Percentiles rank a stretch among this genome's conserved stretches.
Conservation (phyloP, 2,329 filamentous ascomycete genomes). For the Trichoderma endophyticum region DNA sequence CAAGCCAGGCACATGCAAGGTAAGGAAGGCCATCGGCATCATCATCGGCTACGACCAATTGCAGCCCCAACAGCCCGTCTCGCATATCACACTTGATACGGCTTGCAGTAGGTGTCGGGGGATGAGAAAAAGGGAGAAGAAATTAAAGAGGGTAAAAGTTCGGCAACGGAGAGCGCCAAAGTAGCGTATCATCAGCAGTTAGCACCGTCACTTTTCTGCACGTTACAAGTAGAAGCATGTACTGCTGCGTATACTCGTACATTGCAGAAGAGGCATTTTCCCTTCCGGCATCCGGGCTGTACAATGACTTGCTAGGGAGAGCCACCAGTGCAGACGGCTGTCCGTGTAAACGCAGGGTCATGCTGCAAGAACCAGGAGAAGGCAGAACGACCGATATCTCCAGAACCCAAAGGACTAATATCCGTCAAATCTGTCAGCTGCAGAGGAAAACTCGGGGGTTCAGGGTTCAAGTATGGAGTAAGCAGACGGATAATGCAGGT, state of each 20-base stretch:
- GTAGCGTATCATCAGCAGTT: background rate
- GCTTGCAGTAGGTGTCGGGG: background rate
- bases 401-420: background rate
- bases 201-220: background rate
- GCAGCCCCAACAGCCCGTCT: background rate
- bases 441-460: background rate
- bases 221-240: background rate
- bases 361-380: slow-evolving; percentile 8
- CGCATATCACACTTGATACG: slow-evolving; percentile 1
- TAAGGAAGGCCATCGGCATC: background rate
- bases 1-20: background rate
- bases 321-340: background rate
- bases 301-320: background rate
- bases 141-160: background rate
- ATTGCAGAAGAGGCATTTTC: slow-evolving; percentile 5
- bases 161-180: background rate
- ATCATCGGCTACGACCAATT: background rate
- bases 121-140: background rate
- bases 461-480: background rate
- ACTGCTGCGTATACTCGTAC: background rate
- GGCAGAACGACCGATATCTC: background rate
- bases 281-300: background rate
- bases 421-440: background rate
- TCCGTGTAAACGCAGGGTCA: background rate
- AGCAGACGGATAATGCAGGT: background rate